Evolutionary conservation across 75 land plant genomes (phyloP), one percentile per base, ranked within the genome.

Genomic region (Picea glauca): DNA sequence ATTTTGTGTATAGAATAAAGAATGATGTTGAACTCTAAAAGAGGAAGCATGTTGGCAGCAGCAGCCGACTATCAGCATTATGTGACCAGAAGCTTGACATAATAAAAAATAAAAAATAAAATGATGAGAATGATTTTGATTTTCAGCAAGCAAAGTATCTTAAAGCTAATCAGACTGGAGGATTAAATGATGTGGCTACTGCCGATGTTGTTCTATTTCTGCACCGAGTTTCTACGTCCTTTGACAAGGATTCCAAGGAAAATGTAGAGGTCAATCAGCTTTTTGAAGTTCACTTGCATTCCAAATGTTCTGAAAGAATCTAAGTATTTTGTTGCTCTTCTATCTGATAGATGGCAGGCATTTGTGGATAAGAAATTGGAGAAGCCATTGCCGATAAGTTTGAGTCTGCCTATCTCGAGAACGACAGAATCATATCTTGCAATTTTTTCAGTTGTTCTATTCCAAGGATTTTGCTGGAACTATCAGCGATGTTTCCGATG

Each of bases 311-410:
- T 93, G 59, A 82, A 79, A 74, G 87, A 92, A 78, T 89, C 90
- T 61, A 85, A 81, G 68, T 94, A 91, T 83, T 95, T 95, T 82
- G 76, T 88, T 77, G 87, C 96, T 33, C 84, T 86, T 58, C 77
- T 95, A 3, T 95, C 98, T 80, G 98, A 90, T 78, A 85, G 98
- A 21, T 95, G 98, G 98, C 85, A 79, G 32, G 80, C 77, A 9
- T 58, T 77, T 14, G 65, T 70, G 20, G 84, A 60, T 33, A 59
- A 57, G 5, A 54, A 78, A 57, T 26, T 75, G 70, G 77, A 60
- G 23, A 74, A 32, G 30, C 70, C 66, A 11, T 62, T 66, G 50
- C 82, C 64, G 23, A 81, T 91, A 78, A 90, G 72, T 38, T 81
- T 96, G 72, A 86, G 66, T 21, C 84, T 93, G 58, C 77, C 82